Conservation (phyloP, 2,329 filamentous ascomycete species). For the Nothophoma quercina region DNA sequence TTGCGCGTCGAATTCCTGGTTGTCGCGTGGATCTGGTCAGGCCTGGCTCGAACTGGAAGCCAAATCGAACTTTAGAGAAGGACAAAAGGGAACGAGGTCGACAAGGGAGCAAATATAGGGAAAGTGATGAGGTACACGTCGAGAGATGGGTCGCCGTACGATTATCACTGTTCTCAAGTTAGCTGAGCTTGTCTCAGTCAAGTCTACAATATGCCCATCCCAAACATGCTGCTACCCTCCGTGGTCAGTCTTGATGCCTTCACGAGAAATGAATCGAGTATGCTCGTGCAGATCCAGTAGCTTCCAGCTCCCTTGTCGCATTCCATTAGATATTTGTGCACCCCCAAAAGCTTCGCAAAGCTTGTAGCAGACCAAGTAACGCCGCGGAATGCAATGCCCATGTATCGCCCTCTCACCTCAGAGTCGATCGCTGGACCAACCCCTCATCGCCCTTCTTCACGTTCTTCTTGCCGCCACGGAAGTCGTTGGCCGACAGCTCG, state of each 20-base stretch:
- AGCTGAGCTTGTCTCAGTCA: neutral
- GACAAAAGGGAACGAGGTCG: neutral
- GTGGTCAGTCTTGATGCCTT: neutral
- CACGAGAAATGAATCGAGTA: conserved; percentile 11
- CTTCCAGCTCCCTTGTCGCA: conserved; percentile 14
- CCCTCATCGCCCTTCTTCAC: conserved; percentile 66
- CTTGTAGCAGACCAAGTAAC: conserved; percentile 22
- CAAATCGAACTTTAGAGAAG: conserved; percentile 9
- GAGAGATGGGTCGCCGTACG: neutral
- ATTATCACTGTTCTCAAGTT: neutral
- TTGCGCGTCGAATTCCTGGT: conserved; percentile 40
- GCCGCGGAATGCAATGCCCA: conserved; percentile 17
- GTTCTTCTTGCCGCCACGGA: conserved; percentile 42
- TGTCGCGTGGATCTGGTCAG: conserved; percentile 17
- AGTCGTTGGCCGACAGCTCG: conserved; percentile 42
- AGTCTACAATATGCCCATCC: neutral
- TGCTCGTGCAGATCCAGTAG: conserved; percentile 11
- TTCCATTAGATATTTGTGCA: conserved; percentile 27
- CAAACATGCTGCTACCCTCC: neutral
- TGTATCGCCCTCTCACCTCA: conserved; percentile 12
- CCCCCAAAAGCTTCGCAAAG: conserved; percentile 31
- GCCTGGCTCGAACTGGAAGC: neutral
- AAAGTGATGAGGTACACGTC: no score
- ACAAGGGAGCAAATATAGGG: conserved; percentile 9
- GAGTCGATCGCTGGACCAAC: conserved; percentile 75